These are phyloP conservation scores for Paradendryphiella salina DNA, from an alignment of 2,329 filamentous ascomycete genomes.

Conservation along the genomic window DNA sequence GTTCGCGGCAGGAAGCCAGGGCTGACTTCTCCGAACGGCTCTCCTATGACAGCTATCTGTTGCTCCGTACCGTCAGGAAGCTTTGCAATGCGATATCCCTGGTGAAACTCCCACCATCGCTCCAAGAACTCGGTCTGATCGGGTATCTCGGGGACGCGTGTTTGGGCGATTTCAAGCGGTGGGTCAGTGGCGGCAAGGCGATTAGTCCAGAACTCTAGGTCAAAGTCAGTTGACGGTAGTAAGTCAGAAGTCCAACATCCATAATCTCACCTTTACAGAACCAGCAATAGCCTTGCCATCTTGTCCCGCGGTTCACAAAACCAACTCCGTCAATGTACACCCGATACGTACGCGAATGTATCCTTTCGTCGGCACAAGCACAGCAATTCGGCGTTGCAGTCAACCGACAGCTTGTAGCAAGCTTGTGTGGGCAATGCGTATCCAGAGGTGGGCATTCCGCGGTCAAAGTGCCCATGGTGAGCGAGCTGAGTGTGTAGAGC, in stretches of 20 bases:
- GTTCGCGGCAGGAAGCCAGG: slow-evolving; percentile 54
- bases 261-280: slow-evolving; percentile 50
- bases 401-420: slow-evolving; percentile 49
- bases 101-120: slow-evolving; percentile 56
- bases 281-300: slow-evolving; percentile 58
- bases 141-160: slow-evolving; percentile 52
- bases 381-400: slow-evolving; percentile 48
- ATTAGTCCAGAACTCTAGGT: slow-evolving; percentile 54
- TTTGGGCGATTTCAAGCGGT: slow-evolving; percentile 49
- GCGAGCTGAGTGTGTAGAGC: not conserved
- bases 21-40: slow-evolving; percentile 52
- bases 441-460: slow-evolving; percentile 44
- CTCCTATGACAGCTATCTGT: slow-evolving; percentile 52
- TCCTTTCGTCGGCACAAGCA: slow-evolving; percentile 47
- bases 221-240: slow-evolving; percentile 7
- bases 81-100: slow-evolving; percentile 50
- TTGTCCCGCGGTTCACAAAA: slow-evolving; percentile 52
- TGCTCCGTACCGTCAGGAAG: slow-evolving; percentile 51
- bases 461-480: slow-evolving; percentile 47
- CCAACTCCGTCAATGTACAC: slow-evolving; percentile 57
- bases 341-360: slow-evolving; percentile 50
- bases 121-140: slow-evolving; percentile 53
- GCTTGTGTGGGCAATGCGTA: slow-evolving; percentile 48
- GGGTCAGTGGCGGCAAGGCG: slow-evolving; percentile 50
- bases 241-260: too few relatives aligned